These are phyloP conservation scores for Corchorus olitorius DNA, from an alignment of 345 rosid species.

Conservation along the genomic window DNA sequence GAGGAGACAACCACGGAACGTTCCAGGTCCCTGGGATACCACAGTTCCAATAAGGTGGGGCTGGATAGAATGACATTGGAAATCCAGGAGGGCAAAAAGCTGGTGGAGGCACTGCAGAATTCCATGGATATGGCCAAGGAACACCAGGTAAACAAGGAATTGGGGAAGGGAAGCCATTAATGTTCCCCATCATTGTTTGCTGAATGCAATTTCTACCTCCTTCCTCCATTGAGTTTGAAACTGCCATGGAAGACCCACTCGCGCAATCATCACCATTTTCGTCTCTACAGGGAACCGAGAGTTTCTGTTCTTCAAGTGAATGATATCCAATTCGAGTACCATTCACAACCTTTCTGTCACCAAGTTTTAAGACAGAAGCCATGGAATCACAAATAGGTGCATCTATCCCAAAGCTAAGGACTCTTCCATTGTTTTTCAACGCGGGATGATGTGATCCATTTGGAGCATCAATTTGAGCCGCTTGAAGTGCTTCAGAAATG, in stretches of 20 bases:
- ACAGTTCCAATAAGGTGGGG: slow-evolving; percentile 74
- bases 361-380: slow-evolving; percentile 78
- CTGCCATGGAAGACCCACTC: slow-evolving; percentile 31
- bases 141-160: slow-evolving; percentile 54
- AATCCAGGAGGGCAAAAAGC: slow-evolving; percentile 55
- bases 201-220: slow-evolving; percentile 33
- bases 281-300: slow-evolving; percentile 38
- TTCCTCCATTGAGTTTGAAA: slow-evolving; percentile 28
- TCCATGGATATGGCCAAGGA: slow-evolving; percentile 66
- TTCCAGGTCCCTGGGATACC: slow-evolving; percentile 68
- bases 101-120: slow-evolving; percentile 50
- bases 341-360: slow-evolving; percentile 52
- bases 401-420: slow-evolving; percentile 79
- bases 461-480: slow-evolving; percentile 45
- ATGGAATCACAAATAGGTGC: slow-evolving; percentile 77
- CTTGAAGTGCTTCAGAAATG: slow-evolving; percentile 64
- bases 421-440: slow-evolving; percentile 54
- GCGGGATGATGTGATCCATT: slow-evolving; percentile 59
- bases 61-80: slow-evolving; percentile 64
- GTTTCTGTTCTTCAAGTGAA: slow-evolving; percentile 46
- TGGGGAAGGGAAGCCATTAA: slow-evolving; percentile 40
- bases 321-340: slow-evolving; percentile 49
- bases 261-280: slow-evolving; percentile 32
- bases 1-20: slow-evolving; percentile 72
- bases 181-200: slow-evolving; percentile 6